Conservation (phyloP, 257 asterid genomes). For the Primulina tabacum region DNA sequence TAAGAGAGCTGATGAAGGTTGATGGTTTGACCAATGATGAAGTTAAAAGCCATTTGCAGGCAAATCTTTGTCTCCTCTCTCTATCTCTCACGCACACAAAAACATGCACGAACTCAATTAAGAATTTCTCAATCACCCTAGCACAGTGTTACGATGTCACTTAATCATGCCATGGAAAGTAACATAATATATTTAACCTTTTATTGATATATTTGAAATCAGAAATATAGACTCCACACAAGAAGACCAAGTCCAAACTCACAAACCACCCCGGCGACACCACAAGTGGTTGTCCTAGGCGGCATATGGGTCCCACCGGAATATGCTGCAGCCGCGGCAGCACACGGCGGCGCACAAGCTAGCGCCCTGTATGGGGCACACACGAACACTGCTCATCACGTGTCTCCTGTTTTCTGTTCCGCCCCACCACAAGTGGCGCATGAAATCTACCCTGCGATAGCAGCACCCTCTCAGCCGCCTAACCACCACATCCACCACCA, state of each 20-base stretch:
- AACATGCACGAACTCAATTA: not conserved
- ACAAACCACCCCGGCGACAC: conserved; percentile 55
- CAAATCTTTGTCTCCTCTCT: conserved; percentile 13
- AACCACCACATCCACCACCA: conserved; percentile 55
- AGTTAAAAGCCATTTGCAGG: conserved; percentile 99
- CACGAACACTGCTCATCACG: conserved; percentile 39
- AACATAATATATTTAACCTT: too few species aligned
- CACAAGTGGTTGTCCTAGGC: conserved; percentile 76
- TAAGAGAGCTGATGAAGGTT: conserved; percentile 93
- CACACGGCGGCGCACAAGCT: conserved; percentile 50
- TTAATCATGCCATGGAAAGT: too few species aligned
- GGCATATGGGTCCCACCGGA: conserved; percentile 97
- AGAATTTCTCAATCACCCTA: too few species aligned
- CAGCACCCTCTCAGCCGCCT: conserved; percentile 36
- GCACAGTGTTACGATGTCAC: too few species aligned
- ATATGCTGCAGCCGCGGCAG: conserved; percentile 64
- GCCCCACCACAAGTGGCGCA: conserved; percentile 38
- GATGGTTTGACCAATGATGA: conserved; percentile 98
- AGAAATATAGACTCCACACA: conserved; percentile 97
- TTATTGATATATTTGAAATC: conserved; percentile 9
- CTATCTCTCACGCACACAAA: not conserved
- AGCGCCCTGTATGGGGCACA: conserved; percentile 66
- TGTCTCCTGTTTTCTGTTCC: conserved; percentile 43
- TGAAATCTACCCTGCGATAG: conserved; percentile 54
- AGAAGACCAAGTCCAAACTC: conserved; percentile 95